These are phyloP conservation scores for Ochromonas danica DNA, from an alignment of 108 stramenopile species.

Conservation along the genomic window DNA sequence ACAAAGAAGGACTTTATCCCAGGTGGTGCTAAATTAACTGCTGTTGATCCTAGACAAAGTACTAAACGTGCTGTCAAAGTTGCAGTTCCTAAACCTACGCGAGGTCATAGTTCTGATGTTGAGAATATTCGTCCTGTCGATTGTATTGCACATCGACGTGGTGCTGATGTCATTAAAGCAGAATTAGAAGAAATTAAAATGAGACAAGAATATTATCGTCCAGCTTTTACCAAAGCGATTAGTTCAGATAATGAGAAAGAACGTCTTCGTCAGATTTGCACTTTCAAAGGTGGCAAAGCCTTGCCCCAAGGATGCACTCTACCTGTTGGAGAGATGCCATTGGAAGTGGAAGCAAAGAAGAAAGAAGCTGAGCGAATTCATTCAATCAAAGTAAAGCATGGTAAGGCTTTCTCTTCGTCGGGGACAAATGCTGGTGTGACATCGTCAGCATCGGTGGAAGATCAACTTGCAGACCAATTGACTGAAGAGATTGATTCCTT, in stretches of 20 bases:
- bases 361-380: conserved; percentile 31
- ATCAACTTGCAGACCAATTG: conserved; percentile 2
- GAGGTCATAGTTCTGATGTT: background rate
- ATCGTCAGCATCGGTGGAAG: background rate
- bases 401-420: background rate
- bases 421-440: background rate
- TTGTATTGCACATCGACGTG: background rate
- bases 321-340: conserved; percentile 31
- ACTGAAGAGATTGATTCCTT: background rate
- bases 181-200: conserved; percentile 27
- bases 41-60: conserved; percentile 25
- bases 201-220: conserved; percentile 31
- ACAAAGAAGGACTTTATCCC: background rate
- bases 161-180: background rate
- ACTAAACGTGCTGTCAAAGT: conserved; percentile 7
- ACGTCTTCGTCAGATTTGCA: conserved; percentile 3
- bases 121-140: conserved; percentile 3
- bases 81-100: conserved; percentile 23
- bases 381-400: background rate
- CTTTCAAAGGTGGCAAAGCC: conserved; percentile 34
- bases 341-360: background rate
- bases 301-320: background rate
- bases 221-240: conserved; percentile 19
- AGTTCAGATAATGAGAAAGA: conserved; percentile 12
- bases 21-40: conserved; percentile 6